Percentiles rank a stretch among this genome's conserved stretches.
Conservation (phyloP, 2,329 filamentous ascomycete genomes). For the Phyllosticta capitalensis region DNA sequence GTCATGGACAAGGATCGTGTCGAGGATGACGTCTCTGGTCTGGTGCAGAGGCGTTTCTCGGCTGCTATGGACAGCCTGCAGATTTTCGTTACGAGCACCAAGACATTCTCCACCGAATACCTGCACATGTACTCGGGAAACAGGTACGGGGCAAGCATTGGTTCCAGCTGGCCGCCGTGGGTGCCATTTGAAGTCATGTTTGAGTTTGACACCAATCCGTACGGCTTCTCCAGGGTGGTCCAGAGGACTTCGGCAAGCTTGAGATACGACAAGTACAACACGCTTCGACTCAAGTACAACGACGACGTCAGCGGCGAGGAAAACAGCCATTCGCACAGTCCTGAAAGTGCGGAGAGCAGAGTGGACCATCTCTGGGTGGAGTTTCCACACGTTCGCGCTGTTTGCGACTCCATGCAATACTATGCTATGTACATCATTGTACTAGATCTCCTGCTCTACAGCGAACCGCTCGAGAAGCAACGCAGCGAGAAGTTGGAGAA, state of each 20-base stretch:
- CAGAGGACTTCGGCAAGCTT: constrained; percentile 93
- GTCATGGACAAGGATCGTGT: constrained; percentile 96
- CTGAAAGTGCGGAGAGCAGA: constrained; percentile 58
- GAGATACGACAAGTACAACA: constrained; percentile 97
- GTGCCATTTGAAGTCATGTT: constrained; percentile 98
- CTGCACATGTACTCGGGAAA: constrained; percentile 92
- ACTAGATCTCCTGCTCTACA: constrained; percentile 89
- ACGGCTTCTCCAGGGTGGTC: constrained; percentile 95
- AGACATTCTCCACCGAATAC: constrained; percentile 74
- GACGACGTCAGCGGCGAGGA: constrained; percentile 73
- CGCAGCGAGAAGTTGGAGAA: constrained; percentile 90
- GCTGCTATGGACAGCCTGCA: constrained; percentile 96
- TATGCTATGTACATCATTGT: constrained; percentile 98
- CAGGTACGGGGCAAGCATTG: constrained; percentile 74
- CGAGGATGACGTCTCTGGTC: constrained; percentile 83
- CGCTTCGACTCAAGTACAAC: constrained; percentile 90
- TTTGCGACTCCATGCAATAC: constrained; percentile 96
- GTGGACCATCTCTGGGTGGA: constrained; percentile 97
- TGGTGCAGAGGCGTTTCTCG: constrained; percentile 89
- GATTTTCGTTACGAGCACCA: constrained; percentile 93
- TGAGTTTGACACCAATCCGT: constrained; percentile 85
- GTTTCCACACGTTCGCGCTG: constrained; percentile 85
- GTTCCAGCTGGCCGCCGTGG: constrained; percentile 94
- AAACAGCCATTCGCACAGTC: constrained; percentile 26
- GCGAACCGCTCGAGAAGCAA: constrained; percentile 94